Evolutionary conservation across 2,329 filamentous ascomycete species (phyloP).

Genomic region (Dothistroma septosporum): DNA sequence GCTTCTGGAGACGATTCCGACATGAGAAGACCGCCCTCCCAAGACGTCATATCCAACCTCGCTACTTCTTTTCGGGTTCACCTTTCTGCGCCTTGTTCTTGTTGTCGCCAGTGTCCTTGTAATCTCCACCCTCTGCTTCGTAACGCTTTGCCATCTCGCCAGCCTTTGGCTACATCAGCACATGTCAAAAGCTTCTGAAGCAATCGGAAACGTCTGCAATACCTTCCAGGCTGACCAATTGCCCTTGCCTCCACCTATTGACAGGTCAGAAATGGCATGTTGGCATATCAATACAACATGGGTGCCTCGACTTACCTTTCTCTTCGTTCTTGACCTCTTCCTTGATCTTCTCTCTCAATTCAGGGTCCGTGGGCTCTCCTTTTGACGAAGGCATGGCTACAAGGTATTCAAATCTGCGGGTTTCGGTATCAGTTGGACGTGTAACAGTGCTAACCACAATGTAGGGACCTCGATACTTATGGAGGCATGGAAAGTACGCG

Average conservation of each 20-base stretch:
- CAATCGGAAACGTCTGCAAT: background rate
- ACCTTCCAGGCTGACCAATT: slow-evolving; percentile 32
- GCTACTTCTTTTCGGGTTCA: slow-evolving; percentile 33
- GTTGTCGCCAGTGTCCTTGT: slow-evolving; percentile 31
- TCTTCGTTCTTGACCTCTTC: slow-evolving; percentile 34
- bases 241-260: slow-evolving; percentile 30
- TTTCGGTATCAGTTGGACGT: background rate
- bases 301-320: slow-evolving; percentile 27
- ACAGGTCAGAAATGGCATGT: background rate
- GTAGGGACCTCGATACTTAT: background rate
- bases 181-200: background rate
- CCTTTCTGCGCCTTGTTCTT: slow-evolving; percentile 31
- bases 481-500: background rate
- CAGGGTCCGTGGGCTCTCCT: slow-evolving; percentile 33
- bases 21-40: background rate
- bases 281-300: background rate
- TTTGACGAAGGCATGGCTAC: slow-evolving; percentile 30
- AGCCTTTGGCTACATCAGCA: slow-evolving; percentile 9
- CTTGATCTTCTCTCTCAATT: slow-evolving; percentile 33
- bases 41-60: background rate
- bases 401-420: background rate
- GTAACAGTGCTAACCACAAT: background rate
- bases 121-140: slow-evolving; percentile 32
- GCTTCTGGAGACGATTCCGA: background rate
- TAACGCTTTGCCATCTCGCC: slow-evolving; percentile 32